Percentiles rank a stretch among this genome's conserved stretches.
phyloP scores from a whole-genome alignment of 1,284 basidiomycete species.

The Pseudozyma hubeiensis region DNA sequence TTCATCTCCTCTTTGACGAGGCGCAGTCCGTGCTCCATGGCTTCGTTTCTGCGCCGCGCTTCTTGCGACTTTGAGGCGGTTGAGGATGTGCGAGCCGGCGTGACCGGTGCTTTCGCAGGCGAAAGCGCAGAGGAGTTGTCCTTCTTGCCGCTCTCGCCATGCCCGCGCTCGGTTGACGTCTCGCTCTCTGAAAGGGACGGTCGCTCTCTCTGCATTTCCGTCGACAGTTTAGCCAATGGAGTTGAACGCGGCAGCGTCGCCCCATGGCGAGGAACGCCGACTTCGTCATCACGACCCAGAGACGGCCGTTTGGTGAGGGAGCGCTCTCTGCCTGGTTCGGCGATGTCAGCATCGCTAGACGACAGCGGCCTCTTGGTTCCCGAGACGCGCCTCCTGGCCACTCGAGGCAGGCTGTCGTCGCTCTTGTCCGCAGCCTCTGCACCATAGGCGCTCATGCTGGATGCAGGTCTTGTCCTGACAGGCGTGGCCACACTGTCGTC shows the following conservation, averaged over 20 bases:
- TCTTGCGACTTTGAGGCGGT: constrained; percentile 37
- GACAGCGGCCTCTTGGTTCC: constrained; percentile 32
- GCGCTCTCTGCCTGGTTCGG: constrained; percentile 6
- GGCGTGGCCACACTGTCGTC: constrained; percentile 9
- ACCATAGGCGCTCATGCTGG: constrained; percentile 19
- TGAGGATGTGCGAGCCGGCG: constrained; percentile 38
- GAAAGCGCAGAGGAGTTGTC: neutral
- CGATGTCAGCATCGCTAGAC: constrained; percentile 6
- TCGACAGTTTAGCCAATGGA: constrained; percentile 12
- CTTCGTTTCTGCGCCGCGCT: constrained; percentile 32
- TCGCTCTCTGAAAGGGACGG: constrained; percentile 39
- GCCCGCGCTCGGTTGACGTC: constrained; percentile 34
- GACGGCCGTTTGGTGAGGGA: constrained; percentile 34
- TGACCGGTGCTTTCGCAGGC: constrained; percentile 4
- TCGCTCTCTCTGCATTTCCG: constrained; percentile 14
- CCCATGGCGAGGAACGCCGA: neutral
- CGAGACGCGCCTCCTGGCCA: constrained; percentile 20
- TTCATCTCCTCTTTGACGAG: constrained; percentile 44
- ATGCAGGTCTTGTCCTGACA: constrained; percentile 16
- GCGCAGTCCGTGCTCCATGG: constrained; percentile 33
- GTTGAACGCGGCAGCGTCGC: constrained; percentile 14
- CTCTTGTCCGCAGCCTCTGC: neutral
- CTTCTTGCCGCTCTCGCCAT: constrained; percentile 5
- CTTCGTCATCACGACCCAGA: constrained; percentile 10
- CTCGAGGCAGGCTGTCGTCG: neutral